Percentiles rank a stretch among this genome's conserved stretches.
Conservation (phyloP, 495 filamentous ascomycete genomes). For the Talaromyces ruber region DNA sequence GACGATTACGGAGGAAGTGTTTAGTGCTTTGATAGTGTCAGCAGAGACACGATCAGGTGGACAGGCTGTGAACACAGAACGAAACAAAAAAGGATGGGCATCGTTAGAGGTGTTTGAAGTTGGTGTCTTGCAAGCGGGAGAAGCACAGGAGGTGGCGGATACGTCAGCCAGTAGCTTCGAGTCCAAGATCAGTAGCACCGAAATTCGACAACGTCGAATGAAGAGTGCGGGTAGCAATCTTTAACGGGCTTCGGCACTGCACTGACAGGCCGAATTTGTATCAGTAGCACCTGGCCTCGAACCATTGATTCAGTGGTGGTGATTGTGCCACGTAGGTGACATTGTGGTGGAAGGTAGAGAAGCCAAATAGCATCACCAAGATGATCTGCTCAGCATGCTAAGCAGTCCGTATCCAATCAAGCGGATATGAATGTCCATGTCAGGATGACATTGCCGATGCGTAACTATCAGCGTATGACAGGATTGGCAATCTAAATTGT, state of each 20-base stretch:
- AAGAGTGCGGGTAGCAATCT: constrained; percentile 26
- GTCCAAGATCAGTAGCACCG: constrained; percentile 85
- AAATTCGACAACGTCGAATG: constrained; percentile 47
- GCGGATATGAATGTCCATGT: background rate
- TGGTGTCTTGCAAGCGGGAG: constrained; percentile 73
- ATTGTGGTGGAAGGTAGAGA: background rate
- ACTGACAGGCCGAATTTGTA: background rate
- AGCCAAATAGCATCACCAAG: background rate
- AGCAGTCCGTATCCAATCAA: background rate
- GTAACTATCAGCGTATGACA: background rate
- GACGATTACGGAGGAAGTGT: constrained; percentile 72
- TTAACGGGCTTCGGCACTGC: background rate
- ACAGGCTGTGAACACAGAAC: constrained; percentile 70
- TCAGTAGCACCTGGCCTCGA: background rate
- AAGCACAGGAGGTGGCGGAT: constrained; percentile 32
- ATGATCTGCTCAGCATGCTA: background rate
- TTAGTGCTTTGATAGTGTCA: constrained; percentile 82
- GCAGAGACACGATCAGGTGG: constrained; percentile 81
- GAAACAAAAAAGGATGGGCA: constrained; percentile 69
- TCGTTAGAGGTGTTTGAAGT: constrained; percentile 77
- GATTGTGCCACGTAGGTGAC: constrained; percentile 6
- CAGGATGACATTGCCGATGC: background rate
- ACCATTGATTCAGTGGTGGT: background rate
- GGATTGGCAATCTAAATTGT: background rate
- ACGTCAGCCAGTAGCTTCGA: constrained; percentile 48